Evolutionary conservation across 208 protist species (phyloP).

Genomic region (Trichomonas tenax): DNA sequence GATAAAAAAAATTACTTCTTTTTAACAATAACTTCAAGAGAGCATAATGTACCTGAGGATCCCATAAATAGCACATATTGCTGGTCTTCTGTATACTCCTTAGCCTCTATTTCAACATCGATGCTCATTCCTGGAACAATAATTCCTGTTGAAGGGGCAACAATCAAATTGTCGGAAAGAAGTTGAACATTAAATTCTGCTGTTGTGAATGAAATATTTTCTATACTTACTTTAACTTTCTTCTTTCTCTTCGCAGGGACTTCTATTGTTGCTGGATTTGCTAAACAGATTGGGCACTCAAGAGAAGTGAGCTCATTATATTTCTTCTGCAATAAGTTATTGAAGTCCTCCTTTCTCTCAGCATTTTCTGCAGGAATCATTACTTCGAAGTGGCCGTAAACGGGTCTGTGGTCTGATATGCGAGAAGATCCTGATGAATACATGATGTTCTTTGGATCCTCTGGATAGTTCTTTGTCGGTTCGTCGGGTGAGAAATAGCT

Average conservation of each 20-base stretch:
- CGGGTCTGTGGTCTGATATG: not conserved
- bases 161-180: not conserved
- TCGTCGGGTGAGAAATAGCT: not conserved
- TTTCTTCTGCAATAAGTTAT: not conserved
- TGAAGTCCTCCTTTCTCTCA: not conserved
- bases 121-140: not conserved
- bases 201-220: not conserved
- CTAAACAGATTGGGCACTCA: not conserved
- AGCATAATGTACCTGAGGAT: not conserved
- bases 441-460: not conserved
- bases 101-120: not conserved
- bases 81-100: not conserved
- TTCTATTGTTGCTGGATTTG: not conserved
- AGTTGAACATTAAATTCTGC: not conserved
- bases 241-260: not conserved
- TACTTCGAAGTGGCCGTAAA: not conserved
- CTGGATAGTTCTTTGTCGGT: not conserved
- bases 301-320: not conserved
- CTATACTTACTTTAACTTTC: not conserved
- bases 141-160: not conserved
- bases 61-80: not conserved
- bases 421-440: not conserved
- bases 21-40: not conserved
- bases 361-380: not conserved
- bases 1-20: not conserved